phyloP scores from a whole-genome alignment of 176 grass and related monocot species.

The Alloteropsis semialata region DNA sequence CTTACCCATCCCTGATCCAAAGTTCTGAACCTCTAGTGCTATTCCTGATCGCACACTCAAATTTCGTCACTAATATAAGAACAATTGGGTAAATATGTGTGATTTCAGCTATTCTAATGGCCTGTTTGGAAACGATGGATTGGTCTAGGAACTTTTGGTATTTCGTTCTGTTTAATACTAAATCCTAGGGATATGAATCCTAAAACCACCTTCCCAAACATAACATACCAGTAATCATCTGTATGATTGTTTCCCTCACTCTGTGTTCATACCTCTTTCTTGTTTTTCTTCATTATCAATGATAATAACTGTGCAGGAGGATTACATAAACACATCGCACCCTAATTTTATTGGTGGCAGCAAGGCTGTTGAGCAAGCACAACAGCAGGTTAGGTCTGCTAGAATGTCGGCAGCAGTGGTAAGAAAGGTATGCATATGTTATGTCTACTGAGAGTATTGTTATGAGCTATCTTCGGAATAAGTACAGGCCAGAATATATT shows the following conservation, averaged over 20 bases:
- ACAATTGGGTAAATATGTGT: not conserved
- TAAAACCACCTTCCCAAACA: not conserved
- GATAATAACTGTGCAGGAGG: conserved; percentile 64
- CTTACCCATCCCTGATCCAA: not conserved
- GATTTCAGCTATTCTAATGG: not conserved
- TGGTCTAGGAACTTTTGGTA: not conserved
- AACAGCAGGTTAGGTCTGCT: conserved; percentile 79
- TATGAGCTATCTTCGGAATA: not conserved
- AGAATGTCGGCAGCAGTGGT: conserved; percentile 44
- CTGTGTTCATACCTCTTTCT: conserved; percentile 16
- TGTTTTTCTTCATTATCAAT: conserved; percentile 16
- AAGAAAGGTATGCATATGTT: conserved; percentile 68
- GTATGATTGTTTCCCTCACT: not conserved
- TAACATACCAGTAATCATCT: not conserved
- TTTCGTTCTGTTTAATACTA: not conserved
- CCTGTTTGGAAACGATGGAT: not conserved
- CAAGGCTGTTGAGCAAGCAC: conserved; percentile 88
- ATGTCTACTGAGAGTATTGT: not conserved
- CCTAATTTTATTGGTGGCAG: conserved; percentile 95
- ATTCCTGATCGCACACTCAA: not conserved
- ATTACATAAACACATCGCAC: conserved; percentile 99
- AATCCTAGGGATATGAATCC: not conserved
- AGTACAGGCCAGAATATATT: not conserved
- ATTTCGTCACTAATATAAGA: conserved; percentile 7
- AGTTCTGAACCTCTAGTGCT: not conserved